Base-by-base conservation (phyloP, 352 stramenopile species). In the Phytophthora aleatoria region DNA sequence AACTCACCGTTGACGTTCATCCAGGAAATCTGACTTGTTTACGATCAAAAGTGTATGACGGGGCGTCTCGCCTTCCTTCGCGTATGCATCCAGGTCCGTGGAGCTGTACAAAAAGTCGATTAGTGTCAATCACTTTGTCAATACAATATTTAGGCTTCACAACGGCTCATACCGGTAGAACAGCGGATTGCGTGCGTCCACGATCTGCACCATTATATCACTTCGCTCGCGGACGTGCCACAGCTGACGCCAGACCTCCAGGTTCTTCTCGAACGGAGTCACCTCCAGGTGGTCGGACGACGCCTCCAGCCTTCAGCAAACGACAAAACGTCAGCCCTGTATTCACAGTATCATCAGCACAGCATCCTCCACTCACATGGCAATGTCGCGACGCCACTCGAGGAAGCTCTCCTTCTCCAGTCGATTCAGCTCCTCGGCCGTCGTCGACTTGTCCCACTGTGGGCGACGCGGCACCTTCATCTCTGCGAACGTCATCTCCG, bases 251-350 rank as follows among this genome's bases (percentile, higher is more conserved):
- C 98, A 99, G 27, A 99, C 98, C 65, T 99, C 96, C 41, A 99
- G 57, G 77, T 99, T 99, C 81, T 99, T 99, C 82, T 99, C 98
- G 69, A 99, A 99, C 15, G 98, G 98, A 15, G 98, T 99, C 30
- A 99, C 96, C 64, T 94, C 90, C 30, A 92, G 70, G 48, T 88
- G 75, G 5, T 93, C 84, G 6, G 84, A 85, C 15, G 88, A 89
- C 54, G 79, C 73, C 61, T 96, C 88, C 39, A 95, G 57, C 44
- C 87, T 95, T 52, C 5, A 67, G 5, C 26, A 62, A 35, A 47
- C 49, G 38, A 35, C 3, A 44, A 12, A 15, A 15, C 10, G 33
- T 73, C n/a, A 77, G 45, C 52, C 6, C 30, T 36, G n/a, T 11
- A 28, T 52, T 9, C 1, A 68, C 43, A 35, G 10, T 9, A 44